These are phyloP conservation scores for Gymnopilus junonius DNA, from an alignment of 768 basidiomycete species.

Conservation along the genomic window DNA sequence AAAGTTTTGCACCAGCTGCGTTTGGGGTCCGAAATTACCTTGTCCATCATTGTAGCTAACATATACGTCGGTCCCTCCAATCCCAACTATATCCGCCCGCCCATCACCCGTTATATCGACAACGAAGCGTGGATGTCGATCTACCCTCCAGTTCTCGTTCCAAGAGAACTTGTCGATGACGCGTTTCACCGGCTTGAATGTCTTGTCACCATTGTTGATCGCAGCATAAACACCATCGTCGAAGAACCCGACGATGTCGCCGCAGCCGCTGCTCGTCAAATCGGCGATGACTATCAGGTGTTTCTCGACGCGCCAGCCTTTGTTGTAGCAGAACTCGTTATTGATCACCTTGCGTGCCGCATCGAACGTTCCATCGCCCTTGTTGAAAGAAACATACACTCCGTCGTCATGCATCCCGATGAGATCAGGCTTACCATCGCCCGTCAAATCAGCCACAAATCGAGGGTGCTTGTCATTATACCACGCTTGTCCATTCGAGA, in stretches of 20 bases:
- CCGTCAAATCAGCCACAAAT: background rate
- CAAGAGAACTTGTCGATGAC: background rate
- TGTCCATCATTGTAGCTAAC: background rate
- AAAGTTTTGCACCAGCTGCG: background rate
- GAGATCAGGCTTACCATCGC: background rate
- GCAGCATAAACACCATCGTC: background rate
- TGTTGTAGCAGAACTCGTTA: background rate
- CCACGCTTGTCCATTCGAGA: background rate
- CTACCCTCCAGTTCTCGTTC: background rate
- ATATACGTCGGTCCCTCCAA: background rate
- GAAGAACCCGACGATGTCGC: background rate
- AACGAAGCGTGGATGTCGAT: background rate
- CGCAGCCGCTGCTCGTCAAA: background rate
- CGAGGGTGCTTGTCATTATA: background rate
- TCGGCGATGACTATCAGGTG: background rate
- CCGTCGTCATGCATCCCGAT: background rate
- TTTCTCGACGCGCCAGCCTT: background rate
- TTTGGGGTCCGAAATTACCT: background rate
- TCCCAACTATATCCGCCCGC: background rate
- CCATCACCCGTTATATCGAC: background rate
- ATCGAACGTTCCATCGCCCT: background rate
- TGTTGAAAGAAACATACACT: background rate
- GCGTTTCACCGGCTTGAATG: background rate
- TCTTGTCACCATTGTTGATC: background rate
- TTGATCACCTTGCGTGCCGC: background rate